These are phyloP conservation scores for Quercus rubra DNA, from an alignment of 306 rosid genomes.

Conservation along the genomic window DNA sequence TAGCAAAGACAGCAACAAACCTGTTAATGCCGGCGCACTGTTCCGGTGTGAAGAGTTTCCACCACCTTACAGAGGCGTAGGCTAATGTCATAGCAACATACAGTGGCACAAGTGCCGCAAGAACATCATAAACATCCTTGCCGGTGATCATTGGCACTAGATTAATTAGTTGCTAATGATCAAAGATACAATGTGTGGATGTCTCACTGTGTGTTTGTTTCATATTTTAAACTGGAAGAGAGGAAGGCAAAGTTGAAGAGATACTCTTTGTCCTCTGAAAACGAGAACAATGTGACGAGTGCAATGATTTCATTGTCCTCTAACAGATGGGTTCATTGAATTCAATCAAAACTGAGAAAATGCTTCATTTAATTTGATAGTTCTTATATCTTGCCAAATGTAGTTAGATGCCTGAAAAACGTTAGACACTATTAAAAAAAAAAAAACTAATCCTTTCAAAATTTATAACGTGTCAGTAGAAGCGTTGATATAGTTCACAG, in stretches of 20 bases:
- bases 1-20: neutral
- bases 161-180: neutral
- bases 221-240: neutral
- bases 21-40: conserved; percentile 18
- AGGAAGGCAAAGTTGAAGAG: neutral
- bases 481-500: neutral
- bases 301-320: neutral
- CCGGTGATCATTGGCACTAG: neutral
- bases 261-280: neutral
- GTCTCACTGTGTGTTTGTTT: neutral
- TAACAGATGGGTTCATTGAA: neutral
- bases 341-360: neutral
- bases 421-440: neutral
- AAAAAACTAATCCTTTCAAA: neutral
- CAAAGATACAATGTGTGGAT: neutral
- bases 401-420: neutral
- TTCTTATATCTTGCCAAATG: neutral
- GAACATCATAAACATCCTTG: neutral
- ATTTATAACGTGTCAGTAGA: neutral
- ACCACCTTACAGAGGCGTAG: conserved; percentile 9
- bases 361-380: neutral
- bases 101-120: conserved; percentile 4
- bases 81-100: neutral
- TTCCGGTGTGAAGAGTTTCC: conserved; percentile 16
- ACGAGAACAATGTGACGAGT: neutral